Percentiles rank a stretch among this genome's conserved stretches.
phyloP scores from a whole-genome alignment of 257 asterid genomes.

The Lycium ferocissimum region DNA sequence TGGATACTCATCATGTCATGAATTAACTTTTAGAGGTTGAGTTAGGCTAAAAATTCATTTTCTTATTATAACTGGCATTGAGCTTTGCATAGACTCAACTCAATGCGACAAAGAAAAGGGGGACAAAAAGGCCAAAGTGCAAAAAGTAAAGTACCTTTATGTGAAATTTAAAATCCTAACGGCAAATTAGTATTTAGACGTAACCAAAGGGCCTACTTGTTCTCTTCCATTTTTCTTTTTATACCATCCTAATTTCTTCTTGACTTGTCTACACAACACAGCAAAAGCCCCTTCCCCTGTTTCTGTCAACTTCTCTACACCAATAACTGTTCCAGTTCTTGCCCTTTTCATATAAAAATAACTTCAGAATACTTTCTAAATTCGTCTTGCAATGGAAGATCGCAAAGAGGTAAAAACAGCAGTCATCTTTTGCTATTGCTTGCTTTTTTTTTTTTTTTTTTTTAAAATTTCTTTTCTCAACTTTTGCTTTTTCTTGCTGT shows the following conservation, averaged over 20 bases:
- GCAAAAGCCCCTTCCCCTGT: not conserved
- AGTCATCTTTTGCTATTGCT: not conserved
- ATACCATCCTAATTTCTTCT: not conserved
- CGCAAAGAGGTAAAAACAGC: constrained; percentile 38
- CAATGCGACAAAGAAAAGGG: not conserved
- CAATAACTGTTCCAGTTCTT: not conserved
- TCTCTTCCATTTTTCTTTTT: not conserved
- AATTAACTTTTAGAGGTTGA: too few species aligned
- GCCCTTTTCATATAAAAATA: not conserved
- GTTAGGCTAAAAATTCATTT: too few species aligned
- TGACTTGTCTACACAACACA: not conserved
- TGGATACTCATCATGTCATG: too few species aligned
- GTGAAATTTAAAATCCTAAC: not conserved
- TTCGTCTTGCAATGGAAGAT: constrained; percentile 34
- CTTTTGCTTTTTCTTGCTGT: not conserved
- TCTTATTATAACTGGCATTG: not conserved
- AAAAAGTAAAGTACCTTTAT: not conserved
- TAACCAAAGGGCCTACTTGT: not conserved
- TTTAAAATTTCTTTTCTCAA: not conserved
- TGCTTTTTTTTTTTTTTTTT: too few species aligned
- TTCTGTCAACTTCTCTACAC: not conserved
- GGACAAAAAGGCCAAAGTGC: not conserved
- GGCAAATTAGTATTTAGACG: not conserved
- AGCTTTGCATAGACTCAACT: not conserved
- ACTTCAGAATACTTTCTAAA: not conserved